Base-by-base conservation (phyloP, 179 eudicot genomes). In the Spergularia azorica region DNA sequence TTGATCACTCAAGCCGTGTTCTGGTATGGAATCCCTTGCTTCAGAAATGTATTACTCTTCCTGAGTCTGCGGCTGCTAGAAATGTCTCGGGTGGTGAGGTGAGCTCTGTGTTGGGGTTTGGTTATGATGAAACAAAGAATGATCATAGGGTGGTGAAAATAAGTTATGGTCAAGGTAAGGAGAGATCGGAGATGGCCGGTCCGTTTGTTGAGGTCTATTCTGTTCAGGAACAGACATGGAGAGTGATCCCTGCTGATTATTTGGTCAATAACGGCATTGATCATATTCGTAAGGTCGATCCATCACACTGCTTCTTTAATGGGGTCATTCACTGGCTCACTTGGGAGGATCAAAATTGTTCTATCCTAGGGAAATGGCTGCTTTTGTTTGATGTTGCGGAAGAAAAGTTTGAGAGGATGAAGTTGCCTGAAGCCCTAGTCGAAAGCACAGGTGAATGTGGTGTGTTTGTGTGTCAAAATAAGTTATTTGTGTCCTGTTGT, bases 11-110 rank as follows among this genome's bases (percentile, higher is more conserved):
- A 4, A 26, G 48, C 43, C 63, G 18, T 3, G 21, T 52, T 21
- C 12, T 54, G 60, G 5, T 70, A 12, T 70, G 63, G 74, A 71
- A 71, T 54, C 74, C 74, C 20, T 52, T 71, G 50, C n/a, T 71
- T 15, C 61, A 43, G n/a, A 70, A 70, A 36, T 52, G 15, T 21
- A 71, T 71, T 20, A 9, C 6, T 16, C 74, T 71, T 55, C 74
- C 74, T 8, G 50, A 4, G 50, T 57, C 74, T 4, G 15, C 13
- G 50, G 55, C 74, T 6, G 20, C 48, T 36, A 36, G 0, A 6
- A 13, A 4, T 52, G 59, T 9, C 41, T 0, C 2, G 16, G 16
- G 56, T 50, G 8, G 56, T 50, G 15, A 46, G 1, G 2, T 9
- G 21, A 18, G 14, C 0, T 67, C 71, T 67, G 71, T 32, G 18